These are phyloP conservation scores for Neurospora cerealis DNA, from an alignment of 495 filamentous ascomycete genomes.

Conservation along the genomic window DNA sequence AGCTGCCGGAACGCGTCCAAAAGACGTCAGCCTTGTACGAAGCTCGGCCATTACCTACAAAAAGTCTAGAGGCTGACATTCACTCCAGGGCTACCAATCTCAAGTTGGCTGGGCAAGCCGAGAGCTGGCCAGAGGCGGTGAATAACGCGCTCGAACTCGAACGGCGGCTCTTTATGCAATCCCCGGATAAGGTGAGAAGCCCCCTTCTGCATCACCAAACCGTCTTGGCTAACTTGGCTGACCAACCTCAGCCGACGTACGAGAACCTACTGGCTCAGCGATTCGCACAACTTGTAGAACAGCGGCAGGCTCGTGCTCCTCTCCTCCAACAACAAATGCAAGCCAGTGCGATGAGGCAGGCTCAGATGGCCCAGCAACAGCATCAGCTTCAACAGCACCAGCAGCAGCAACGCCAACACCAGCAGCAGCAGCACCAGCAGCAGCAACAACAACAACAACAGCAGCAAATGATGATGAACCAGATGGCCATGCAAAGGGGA, in stretches of 20 bases:
- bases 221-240: constrained; percentile 9
- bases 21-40: constrained; percentile 29
- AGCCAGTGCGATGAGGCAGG: constrained; percentile 32
- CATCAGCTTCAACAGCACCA: constrained; percentile 17
- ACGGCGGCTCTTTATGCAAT: constrained; percentile 30
- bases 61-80: background rate
- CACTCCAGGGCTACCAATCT: background rate
- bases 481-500: constrained; percentile 25
- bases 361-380: constrained; percentile 23
- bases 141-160: constrained; percentile 29
- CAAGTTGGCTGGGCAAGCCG: constrained; percentile 1
- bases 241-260: constrained; percentile 24
- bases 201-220: background rate
- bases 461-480: constrained; percentile 37
- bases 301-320: constrained; percentile 31
- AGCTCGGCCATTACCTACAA: background rate
- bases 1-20: constrained; percentile 18
- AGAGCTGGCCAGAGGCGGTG: constrained; percentile 19
- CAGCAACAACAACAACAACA: constrained; percentile 22
- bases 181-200: constrained; percentile 31
- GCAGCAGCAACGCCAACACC: constrained; percentile 20
- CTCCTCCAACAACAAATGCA: constrained; percentile 32
- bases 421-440: background rate
- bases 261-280: constrained; percentile 23
- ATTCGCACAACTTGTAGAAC: constrained; percentile 26